Evolutionary conservation across 331 rosid species (phyloP), one percentile per base, ranked within the genome.

Genomic region (Spiraea crenata): DNA sequence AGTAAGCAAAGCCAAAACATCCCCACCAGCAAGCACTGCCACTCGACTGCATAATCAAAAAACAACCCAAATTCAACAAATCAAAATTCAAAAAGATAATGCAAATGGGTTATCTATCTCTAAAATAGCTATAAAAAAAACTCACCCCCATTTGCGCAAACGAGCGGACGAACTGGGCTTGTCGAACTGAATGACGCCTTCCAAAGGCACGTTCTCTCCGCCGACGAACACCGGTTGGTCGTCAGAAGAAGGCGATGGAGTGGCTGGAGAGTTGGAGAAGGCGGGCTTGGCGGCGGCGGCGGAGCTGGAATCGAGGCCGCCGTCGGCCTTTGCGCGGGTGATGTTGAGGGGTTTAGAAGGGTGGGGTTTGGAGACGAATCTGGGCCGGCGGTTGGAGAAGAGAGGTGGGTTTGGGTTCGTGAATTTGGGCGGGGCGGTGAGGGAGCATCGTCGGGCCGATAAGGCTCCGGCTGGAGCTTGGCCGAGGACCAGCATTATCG

Each of bases 141-240:
- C 72, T 48, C 81, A 91, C 97, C 97, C 97, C 97, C 99, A 93
- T 82, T 89, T 87, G 56, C 75, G 54, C 17, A 91, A 13, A 49
- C 88, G 92, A 54, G 91, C 45, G 75, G 86, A 79, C 12, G 83
- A 60, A 60, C 48, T 15, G 75, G 99, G 86, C 74, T 87, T 93
- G 10, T 93, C 96, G 71, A 91, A 91, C 78, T 86, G 99, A 63
- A 93, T 93, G 16, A 93, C 99, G 55, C 99, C 99, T 73, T 93
- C 99, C 83, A 91, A 70, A 17, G 93, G 97, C 65, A 93, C 86
- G 76, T 79, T 89, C 62, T 89, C 76, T 15, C 70, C 83, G 47
- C 87, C 79, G 38, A 93, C 93, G 56, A 87, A 86, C 62, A 91
- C 85, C 0, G 86, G 80, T 71, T 83, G 85, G 5, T 88, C 90